These are phyloP conservation scores for Candida ulmi DNA, from an alignment of 805 yeast species.

Conservation along the genomic window DNA sequence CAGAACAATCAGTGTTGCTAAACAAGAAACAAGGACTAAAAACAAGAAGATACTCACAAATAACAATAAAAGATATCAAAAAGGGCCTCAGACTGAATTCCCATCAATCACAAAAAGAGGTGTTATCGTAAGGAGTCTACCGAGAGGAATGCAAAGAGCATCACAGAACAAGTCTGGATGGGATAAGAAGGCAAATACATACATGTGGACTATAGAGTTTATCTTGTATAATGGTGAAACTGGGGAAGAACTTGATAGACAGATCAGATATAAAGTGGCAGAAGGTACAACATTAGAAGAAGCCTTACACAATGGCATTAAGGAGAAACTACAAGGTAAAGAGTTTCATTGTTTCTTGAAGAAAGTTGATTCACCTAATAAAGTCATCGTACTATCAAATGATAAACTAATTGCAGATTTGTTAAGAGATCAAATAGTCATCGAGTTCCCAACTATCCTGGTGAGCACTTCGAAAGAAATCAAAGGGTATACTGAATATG, in stretches of 20 bases:
- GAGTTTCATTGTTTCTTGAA: conserved; percentile 23
- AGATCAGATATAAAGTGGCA: conserved; percentile 30
- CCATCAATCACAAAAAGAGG: conserved; percentile 47
- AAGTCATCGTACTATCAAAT: conserved; percentile 33
- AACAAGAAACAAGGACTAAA: conserved; percentile 40
- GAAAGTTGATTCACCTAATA: conserved; percentile 23
- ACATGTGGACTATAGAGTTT: conserved; percentile 83
- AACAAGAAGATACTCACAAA: conserved; percentile 37
- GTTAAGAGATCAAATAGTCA: conserved; percentile 51
- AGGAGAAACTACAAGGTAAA: conserved; percentile 14
- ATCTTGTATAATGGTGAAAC: conserved; percentile 31
- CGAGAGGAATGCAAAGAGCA: conserved; percentile 72
- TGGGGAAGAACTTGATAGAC: conserved; percentile 24
- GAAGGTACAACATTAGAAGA: conserved; percentile 27
- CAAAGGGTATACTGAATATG: conserved; percentile 21
- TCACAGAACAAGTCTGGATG: conserved; percentile 59
- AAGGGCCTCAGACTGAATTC: conserved; percentile 2
- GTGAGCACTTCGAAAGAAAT: conserved; percentile 31
- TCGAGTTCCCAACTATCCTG: conserved; percentile 74
- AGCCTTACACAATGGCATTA: conserved; percentile 25
- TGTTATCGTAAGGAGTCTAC: conserved; percentile 55
- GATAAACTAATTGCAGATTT: conserved; percentile 38
- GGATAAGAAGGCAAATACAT: conserved; percentile 56
- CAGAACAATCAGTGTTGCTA: conserved; percentile 54
- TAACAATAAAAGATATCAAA: conserved; percentile 20